Percentiles rank a stretch among this genome's conserved stretches.
Conservation (phyloP, 2,329 filamentous ascomycete genomes). For the Fusarium aywerte region DNA sequence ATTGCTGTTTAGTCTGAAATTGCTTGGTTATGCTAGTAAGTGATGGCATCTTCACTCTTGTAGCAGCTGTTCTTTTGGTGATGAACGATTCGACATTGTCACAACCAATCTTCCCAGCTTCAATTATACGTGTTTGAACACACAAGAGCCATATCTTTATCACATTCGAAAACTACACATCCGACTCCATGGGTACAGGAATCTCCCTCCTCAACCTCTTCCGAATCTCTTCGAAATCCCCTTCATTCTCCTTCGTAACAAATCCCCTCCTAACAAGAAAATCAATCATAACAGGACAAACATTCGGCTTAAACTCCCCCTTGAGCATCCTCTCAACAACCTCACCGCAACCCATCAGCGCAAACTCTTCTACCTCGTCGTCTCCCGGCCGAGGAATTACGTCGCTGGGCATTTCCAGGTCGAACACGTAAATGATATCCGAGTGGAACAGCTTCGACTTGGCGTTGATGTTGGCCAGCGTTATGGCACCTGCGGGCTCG, state of each 20-base stretch:
- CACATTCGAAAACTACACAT: constrained; percentile 1
- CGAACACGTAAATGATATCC: constrained; percentile 74
- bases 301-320: constrained; percentile 87
- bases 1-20: too few species aligned
- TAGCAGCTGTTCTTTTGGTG: too few species aligned
- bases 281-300: constrained; percentile 79
- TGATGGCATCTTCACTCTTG: too few species aligned
- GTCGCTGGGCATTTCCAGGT: constrained; percentile 71
- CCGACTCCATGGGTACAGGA: constrained; percentile 53
- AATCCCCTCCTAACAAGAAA: constrained; percentile 84
- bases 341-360: constrained; percentile 69
- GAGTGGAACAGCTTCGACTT: constrained; percentile 49
- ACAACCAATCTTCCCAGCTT: background rate
- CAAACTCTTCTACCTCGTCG: constrained; percentile 81
- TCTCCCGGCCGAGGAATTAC: constrained; percentile 75
- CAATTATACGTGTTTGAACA: background rate
- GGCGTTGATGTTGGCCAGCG: constrained; percentile 48
- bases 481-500: constrained; percentile 50
- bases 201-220: constrained; percentile 57
- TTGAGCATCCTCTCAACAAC: constrained; percentile 70
- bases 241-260: constrained; percentile 77
- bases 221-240: constrained; percentile 75
- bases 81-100: too few species aligned
- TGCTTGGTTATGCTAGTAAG: too few species aligned
- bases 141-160: too few species aligned